These are phyloP conservation scores for Hyphopichia homilentoma DNA, from an alignment of 805 yeast species.

Conservation along the genomic window DNA sequence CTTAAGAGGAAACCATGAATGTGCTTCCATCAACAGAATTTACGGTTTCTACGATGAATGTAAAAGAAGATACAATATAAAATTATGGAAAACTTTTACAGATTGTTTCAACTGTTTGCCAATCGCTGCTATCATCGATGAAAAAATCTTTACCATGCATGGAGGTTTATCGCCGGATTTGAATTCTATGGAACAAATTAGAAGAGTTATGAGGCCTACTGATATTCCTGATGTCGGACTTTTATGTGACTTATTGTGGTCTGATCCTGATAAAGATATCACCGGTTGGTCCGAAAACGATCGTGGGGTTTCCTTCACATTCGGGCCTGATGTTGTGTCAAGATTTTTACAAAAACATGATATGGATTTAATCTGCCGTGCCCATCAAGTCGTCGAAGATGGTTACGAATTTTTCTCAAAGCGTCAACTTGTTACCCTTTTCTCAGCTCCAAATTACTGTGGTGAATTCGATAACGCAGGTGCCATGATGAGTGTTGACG, in stretches of 20 bases:
- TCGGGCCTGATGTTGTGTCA: slow-evolving; percentile 93
- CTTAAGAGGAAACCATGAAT: slow-evolving; percentile 91
- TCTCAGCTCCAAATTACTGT: slow-evolving; percentile 97
- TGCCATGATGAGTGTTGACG: slow-evolving; percentile 97
- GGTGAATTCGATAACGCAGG: slow-evolving; percentile 94
- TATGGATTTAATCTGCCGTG: slow-evolving; percentile 91
- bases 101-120: slow-evolving; percentile 95
- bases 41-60: slow-evolving; percentile 96
- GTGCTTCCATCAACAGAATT: slow-evolving; percentile 91
- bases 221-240: slow-evolving; percentile 94
- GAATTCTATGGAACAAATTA: slow-evolving; percentile 91
- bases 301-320: slow-evolving; percentile 92
- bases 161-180: slow-evolving; percentile 93
- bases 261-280: slow-evolving; percentile 93
- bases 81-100: slow-evolving; percentile 93
- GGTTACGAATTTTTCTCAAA: slow-evolving; percentile 92
- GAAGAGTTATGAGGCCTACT: slow-evolving; percentile 95
- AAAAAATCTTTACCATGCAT: slow-evolving; percentile 93
- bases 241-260: slow-evolving; percentile 88
- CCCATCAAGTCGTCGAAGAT: slow-evolving; percentile 95
- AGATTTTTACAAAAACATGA: slow-evolving; percentile 90
- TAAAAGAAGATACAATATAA: slow-evolving; percentile 90
- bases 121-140: slow-evolving; percentile 92
- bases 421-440: slow-evolving; percentile 85
- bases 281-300: slow-evolving; percentile 97